Conservation (phyloP, 2,329 filamentous ascomycete genomes). For the Madurella fahalii region DNA sequence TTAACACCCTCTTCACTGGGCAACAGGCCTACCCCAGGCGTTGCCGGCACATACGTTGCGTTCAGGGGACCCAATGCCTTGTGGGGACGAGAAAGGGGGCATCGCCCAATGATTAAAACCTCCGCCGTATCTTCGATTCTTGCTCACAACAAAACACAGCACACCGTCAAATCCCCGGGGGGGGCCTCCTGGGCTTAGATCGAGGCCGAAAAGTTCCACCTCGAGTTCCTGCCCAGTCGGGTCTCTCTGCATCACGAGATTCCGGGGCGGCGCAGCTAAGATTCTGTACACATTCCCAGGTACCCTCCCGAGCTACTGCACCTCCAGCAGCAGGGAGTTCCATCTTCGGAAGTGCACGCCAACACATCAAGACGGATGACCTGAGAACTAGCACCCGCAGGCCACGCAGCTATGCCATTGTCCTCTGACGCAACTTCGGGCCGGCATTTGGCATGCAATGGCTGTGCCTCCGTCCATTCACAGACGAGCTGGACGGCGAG, state of each 20-base stretch:
- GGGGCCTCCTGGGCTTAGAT: too few relatives aligned
- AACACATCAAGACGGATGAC: neutral
- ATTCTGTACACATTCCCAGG: neutral
- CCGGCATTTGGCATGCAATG: neutral
- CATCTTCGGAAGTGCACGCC: neutral
- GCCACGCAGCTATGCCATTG: neutral
- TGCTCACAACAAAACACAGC: too few relatives aligned
- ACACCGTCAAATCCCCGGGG: too few relatives aligned
- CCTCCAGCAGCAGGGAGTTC: neutral
- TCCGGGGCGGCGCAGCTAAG: neutral
- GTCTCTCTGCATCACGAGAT: neutral
- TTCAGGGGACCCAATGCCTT: conserved; percentile 3
- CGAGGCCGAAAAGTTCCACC: too few relatives aligned
- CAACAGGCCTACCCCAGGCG: conserved; percentile 17
- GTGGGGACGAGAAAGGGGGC: conserved; percentile 12
- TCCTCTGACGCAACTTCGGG: neutral
- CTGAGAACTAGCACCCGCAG: neutral
- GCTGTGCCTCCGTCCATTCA: neutral
- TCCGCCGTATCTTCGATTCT: neutral
- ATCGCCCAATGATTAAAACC: neutral
- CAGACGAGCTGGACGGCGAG: neutral
- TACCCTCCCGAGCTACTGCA: too few relatives aligned
- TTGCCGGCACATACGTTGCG: conserved; percentile 11
- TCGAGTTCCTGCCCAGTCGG: neutral
- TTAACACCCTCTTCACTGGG: conserved; percentile 20